Conservation (phyloP, 768 basidiomycete genomes). For the Amanita fuliginea region DNA sequence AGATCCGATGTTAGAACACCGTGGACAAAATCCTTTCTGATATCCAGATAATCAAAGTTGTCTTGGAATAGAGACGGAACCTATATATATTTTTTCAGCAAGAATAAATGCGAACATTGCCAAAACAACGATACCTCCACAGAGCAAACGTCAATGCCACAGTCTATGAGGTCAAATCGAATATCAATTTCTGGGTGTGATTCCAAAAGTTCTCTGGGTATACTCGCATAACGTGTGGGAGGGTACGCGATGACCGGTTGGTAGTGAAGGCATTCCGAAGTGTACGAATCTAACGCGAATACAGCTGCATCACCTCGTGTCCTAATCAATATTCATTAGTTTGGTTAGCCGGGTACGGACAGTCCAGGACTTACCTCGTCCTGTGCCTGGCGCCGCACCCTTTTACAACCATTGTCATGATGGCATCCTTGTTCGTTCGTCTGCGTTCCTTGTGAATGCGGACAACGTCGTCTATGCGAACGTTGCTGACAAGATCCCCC, state of each 20-base stretch:
- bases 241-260: conserved; percentile 69
- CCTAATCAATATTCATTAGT: background rate
- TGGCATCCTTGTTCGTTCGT: conserved; percentile 81
- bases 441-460: conserved; percentile 81
- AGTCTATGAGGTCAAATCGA: conserved; percentile 81
- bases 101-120: background rate
- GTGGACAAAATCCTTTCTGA: conserved; percentile 88
- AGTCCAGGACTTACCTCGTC: conserved; percentile 43
- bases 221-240: conserved; percentile 40
- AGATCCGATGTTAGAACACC: conserved; percentile 92
- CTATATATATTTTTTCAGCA: conserved; percentile 24
- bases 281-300: conserved; percentile 67
- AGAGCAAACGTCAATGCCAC: conserved; percentile 88
- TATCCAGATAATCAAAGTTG: conserved; percentile 94
- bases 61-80: conserved; percentile 96
- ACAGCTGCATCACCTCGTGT: conserved; percentile 54
- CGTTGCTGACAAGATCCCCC: conserved; percentile 89
- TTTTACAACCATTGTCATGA: conserved; percentile 94
- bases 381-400: conserved; percentile 62
- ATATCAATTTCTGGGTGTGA: conserved; percentile 76
- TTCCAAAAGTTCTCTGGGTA: conserved; percentile 71
- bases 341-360: conserved; percentile 3
- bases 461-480: conserved; percentile 84
- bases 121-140: conserved; percentile 57
- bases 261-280: conserved; percentile 79